Percentiles rank a stretch among this genome's conserved stretches.
Conservation (phyloP, 371 early-diverging fungal species). For the Saksenaea vasiformis region DNA sequence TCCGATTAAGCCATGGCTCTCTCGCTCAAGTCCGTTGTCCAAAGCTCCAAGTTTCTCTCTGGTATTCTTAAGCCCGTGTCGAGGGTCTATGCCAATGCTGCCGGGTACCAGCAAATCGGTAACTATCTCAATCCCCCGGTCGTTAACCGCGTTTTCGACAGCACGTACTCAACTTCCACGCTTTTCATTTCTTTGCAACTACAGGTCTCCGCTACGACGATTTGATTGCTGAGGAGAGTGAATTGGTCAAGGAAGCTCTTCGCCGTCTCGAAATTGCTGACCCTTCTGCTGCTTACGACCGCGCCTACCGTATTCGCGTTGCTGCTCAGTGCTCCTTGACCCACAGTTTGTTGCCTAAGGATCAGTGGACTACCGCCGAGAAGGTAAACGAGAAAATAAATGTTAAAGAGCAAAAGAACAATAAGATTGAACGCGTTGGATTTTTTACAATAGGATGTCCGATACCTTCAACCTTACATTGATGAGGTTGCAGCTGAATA, state of each 20-base stretch:
- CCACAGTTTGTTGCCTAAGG: slow-evolving; percentile 72
- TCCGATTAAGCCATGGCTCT: slow-evolving; percentile 30
- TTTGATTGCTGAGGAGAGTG: slow-evolving; percentile 85
- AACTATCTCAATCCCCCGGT: slow-evolving; percentile 58
- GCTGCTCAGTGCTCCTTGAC: slow-evolving; percentile 80
- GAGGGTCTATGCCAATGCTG: slow-evolving; percentile 70
- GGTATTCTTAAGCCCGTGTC: slow-evolving; percentile 72
- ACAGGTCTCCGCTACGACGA: slow-evolving; percentile 93
- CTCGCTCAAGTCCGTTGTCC: slow-evolving; percentile 53
- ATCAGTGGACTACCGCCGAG: slow-evolving; percentile 77
- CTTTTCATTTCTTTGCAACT: neutral
- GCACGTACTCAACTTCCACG: neutral
- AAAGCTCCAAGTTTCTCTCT: slow-evolving; percentile 64
- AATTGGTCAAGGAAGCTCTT: slow-evolving; percentile 84
- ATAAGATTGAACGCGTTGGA: neutral
- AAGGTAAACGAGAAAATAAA: slow-evolving; percentile 50
- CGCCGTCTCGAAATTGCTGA: slow-evolving; percentile 74
- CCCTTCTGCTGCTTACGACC: slow-evolving; percentile 68
- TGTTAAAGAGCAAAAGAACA: neutral
- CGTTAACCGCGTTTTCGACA: slow-evolving; percentile 54
- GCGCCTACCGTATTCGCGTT: slow-evolving; percentile 82
- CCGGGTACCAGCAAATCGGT: slow-evolving; percentile 84
- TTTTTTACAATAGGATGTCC: slow-evolving; percentile 53
- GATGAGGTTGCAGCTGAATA: slow-evolving; percentile 83
- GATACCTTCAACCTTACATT: slow-evolving; percentile 87